Conservation (phyloP, 2,329 filamentous ascomycete species). For the Neurospora crassa region DNA sequence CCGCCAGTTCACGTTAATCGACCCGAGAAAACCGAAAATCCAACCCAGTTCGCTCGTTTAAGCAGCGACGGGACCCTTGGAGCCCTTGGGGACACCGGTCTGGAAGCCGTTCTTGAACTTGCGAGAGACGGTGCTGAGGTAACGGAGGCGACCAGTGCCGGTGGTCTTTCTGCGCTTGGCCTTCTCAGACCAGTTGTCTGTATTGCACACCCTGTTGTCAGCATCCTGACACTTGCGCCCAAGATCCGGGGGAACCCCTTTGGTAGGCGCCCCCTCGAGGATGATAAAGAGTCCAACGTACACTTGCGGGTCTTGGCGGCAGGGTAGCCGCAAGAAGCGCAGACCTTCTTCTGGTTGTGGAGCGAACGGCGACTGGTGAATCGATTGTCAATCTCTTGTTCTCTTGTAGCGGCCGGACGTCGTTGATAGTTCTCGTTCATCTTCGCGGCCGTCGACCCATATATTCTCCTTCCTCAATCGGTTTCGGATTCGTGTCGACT, state of each 20-base stretch:
- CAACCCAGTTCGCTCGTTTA: conserved; percentile 2
- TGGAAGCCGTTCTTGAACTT: conserved; percentile 98
- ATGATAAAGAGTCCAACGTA: conserved; percentile 46
- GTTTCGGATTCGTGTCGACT: conserved; percentile 35
- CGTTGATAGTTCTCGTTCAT: conserved; percentile 3
- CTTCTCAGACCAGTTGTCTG: conserved; percentile 99
- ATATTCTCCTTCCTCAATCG: conserved; percentile 3
- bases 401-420: neutral
- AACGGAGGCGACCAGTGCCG: conserved; percentile 91
- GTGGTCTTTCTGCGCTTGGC: conserved; percentile 99
- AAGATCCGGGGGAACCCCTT: neutral
- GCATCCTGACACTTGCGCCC: conserved; percentile 7
- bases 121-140: conserved; percentile 85
- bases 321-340: conserved; percentile 91
- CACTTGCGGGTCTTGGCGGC: conserved; percentile 96
- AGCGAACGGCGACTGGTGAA: conserved; percentile 69
- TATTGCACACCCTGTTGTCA: conserved; percentile 12
- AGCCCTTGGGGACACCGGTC: conserved; percentile 74
- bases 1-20: neutral
- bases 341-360: conserved; percentile 99
- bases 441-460: conserved; percentile 1
- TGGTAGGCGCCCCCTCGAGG: neutral
- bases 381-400: conserved; percentile 16
- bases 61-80: conserved; percentile 51
- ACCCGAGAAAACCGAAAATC: neutral